Percentiles rank a stretch among this genome's conserved stretches.
phyloP scores from a whole-genome alignment of 208 protist species.

The Borovskyia barvae region DNA sequence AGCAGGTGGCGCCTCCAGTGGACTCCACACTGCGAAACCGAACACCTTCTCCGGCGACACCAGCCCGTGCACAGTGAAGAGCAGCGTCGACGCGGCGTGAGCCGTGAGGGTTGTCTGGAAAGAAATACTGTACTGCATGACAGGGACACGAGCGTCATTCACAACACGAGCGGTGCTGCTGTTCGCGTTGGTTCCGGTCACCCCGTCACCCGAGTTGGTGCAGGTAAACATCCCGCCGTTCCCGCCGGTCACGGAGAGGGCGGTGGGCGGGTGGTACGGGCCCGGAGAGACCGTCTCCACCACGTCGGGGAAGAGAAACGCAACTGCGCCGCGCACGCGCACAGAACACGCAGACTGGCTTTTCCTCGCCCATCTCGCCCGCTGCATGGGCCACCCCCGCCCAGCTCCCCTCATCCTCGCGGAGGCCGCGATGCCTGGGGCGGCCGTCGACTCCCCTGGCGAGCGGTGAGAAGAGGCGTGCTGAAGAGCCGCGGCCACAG shows the following conservation, averaged over 20 bases:
- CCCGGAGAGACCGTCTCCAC: not conserved
- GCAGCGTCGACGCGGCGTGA: conserved; percentile 26
- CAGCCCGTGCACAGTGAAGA: conserved; percentile 44
- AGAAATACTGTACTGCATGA: conserved; percentile 32
- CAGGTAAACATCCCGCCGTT: conserved; percentile 3
- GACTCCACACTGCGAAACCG: conserved; percentile 38
- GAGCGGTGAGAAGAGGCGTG: too few relatives aligned
- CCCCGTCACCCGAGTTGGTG: not conserved
- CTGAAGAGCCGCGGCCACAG: not conserved
- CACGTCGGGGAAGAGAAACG: conserved; percentile 20
- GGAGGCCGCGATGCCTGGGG: too few relatives aligned
- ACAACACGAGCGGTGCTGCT: too few relatives aligned
- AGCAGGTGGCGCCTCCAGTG: conserved; percentile 12
- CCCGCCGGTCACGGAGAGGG: conserved; percentile 21
- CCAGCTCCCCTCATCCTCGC: too few relatives aligned
- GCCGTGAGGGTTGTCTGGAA: conserved; percentile 36
- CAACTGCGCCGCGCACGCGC: conserved; percentile 35
- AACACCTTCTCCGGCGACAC: conserved; percentile 29
- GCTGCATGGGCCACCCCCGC: too few relatives aligned
- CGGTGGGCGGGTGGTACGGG: conserved; percentile 10
- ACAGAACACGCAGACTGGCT: conserved; percentile 40
- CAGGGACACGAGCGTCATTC: conserved; percentile 30
- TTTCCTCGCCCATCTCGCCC: too few relatives aligned
- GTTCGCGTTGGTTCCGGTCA: too few relatives aligned
- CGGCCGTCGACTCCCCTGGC: too few relatives aligned